Evolutionary conservation across 257 asterid genomes (phyloP), one percentile per base, ranked within the genome.

Genomic region (Phtheirospermum japonicum): DNA sequence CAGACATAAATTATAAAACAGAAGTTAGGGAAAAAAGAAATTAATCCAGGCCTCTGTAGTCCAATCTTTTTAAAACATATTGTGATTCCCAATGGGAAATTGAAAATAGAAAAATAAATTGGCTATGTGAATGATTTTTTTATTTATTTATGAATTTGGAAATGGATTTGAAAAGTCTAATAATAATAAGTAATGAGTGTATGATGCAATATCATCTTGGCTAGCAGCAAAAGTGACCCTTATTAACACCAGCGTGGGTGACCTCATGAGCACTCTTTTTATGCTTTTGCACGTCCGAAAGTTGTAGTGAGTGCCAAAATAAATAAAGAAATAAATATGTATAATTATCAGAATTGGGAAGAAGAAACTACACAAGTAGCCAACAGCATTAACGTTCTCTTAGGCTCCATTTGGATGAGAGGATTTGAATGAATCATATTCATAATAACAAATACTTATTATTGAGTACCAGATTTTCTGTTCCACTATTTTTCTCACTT

Each of bases 231-330:
- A 48, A 9, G 51, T 8, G 57, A 43, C 58, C 43, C 20, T 26
- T 32, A 56, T 6, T n/a, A 56, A 16, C 12, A 12, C 55, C 61
- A 48, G 81, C 76, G 65, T 73, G 82, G 73, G 82, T 63, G 72
- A 70, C 79, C 69, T 57, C 77, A 77, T 70, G 66, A 76, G 42
- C 11, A 51, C 63, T 18, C 65, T 63, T 61, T 48, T 56, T 40
- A 36, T 53, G 52, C 48, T 57, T 45, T 55, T 67, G 69, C 75
- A 74, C 76, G 61, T 70, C 11, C 55, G 31, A 40, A 67, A 54
- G 53, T 65, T 69, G 65, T 56, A 30, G 33, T 7, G 43, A 62
- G 32, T 59, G 36, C 26, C 4, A n/a, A 53, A 52, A 6, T 4
- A 42, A 42, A 42, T 9, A 31, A 7, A 65, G 0, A 1, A 52